These are phyloP conservation scores for Phytophthora litchii DNA, from an alignment of 352 stramenopile species.

Conservation along the genomic window DNA sequence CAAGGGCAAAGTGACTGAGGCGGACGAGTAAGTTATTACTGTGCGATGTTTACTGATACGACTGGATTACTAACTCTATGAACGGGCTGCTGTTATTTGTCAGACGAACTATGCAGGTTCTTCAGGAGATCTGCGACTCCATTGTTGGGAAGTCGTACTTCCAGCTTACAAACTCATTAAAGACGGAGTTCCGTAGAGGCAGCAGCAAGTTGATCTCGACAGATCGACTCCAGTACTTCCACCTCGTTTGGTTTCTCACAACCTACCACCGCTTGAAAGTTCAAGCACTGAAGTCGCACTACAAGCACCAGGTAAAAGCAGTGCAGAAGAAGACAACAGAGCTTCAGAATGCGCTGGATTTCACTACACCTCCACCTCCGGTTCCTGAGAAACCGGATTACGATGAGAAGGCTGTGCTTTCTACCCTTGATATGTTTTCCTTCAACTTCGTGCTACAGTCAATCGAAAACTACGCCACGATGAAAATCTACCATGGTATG, in stretches of 20 bases:
- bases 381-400: slow-evolving; percentile 54
- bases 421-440: slow-evolving; percentile 90
- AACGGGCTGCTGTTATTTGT: slow-evolving; percentile 7
- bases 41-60: background rate
- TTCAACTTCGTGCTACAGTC: slow-evolving; percentile 92
- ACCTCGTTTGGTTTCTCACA: slow-evolving; percentile 87
- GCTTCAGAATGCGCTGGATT: slow-evolving; percentile 60
- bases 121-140: slow-evolving; percentile 75
- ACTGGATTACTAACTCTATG: slow-evolving; percentile 3
- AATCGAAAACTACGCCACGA: slow-evolving; percentile 82
- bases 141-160: slow-evolving; percentile 83
- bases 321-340: slow-evolving; percentile 61
- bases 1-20: slow-evolving; percentile 64
- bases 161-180: slow-evolving; percentile 86
- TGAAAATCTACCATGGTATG: slow-evolving; percentile 87
- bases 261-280: slow-evolving; percentile 81
- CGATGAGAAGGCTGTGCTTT: slow-evolving; percentile 83
- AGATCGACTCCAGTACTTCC: slow-evolving; percentile 90
- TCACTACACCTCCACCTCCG: slow-evolving; percentile 45
- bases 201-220: slow-evolving; percentile 84
- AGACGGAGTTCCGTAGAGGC: slow-evolving; percentile 85
- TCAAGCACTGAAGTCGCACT: slow-evolving; percentile 71
- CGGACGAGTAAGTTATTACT: slow-evolving; percentile 49
- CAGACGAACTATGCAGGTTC: slow-evolving; percentile 66
- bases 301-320: slow-evolving; percentile 59